phyloP scores from a whole-genome alignment of 345 rosid genomes.

The Eucalyptus sideroxylon region DNA sequence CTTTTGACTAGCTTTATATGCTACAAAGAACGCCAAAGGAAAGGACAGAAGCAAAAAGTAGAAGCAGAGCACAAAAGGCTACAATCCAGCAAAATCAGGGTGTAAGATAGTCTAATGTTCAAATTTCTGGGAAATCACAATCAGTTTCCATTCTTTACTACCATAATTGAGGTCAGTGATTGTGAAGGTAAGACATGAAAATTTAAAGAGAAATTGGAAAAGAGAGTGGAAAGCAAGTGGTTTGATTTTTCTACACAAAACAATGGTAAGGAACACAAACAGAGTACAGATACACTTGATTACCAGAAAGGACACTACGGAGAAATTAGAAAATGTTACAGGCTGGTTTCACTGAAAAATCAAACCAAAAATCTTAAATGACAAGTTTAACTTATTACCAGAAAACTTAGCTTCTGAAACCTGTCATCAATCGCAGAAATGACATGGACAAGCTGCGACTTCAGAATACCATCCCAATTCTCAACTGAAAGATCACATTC shows the following conservation, averaged over 20 bases:
- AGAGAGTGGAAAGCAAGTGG: neutral
- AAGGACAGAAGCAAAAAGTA: neutral
- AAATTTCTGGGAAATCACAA: neutral
- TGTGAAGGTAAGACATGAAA: neutral
- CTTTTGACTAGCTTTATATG: neutral
- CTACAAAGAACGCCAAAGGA: neutral
- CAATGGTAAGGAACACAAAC: neutral
- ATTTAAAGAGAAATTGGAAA: neutral
- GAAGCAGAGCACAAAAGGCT: neutral
- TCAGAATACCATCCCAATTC: conserved; percentile 31
- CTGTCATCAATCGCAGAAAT: conserved; percentile 42
- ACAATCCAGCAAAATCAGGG: neutral
- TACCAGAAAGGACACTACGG: neutral
- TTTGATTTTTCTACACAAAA: neutral
- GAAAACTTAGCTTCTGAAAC: conserved; percentile 43
- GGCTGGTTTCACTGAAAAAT: neutral
- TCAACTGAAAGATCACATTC: conserved; percentile 39
- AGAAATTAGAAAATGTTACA: neutral
- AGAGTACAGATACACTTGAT: neutral
- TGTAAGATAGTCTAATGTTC: neutral
- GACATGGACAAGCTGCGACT: conserved; percentile 22
- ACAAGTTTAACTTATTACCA: conserved; percentile 16
- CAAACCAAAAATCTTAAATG: neutral
- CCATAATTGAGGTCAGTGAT: neutral
- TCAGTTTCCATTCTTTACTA: neutral